A percentile compares a stretch with the other conserved stretches of the same genome.
These are phyloP conservation scores for Kandelia obovata DNA, from an alignment of 345 rosid species.

Conservation along the genomic window DNA sequence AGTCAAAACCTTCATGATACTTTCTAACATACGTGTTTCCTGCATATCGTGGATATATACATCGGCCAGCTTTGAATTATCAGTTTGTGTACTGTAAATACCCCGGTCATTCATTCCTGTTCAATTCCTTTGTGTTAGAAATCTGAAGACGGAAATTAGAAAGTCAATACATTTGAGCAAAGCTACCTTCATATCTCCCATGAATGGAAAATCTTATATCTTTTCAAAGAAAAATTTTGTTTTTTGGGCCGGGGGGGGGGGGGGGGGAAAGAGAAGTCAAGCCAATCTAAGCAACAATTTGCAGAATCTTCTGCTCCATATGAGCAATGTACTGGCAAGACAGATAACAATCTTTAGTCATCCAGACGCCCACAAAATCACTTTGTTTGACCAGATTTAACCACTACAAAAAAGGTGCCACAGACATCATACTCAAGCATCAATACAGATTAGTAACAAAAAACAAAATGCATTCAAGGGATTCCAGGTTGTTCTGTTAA, in stretches of 20 bases:
- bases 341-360: no score
- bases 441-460: no score
- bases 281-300: neutral
- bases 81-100: slow-evolving; percentile 1
- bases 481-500: neutral
- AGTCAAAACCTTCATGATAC: slow-evolving; percentile 38
- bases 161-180: slow-evolving; percentile 1
- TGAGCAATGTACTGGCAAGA: neutral
- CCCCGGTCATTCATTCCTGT: slow-evolving; percentile 17
- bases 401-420: no score
- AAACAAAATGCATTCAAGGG: no score
- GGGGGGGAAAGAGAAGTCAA: neutral
- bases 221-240: neutral
- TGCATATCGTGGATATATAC: slow-evolving; percentile 19
- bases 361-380: no score
- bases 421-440: no score
- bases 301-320: neutral
- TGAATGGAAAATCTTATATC: neutral
- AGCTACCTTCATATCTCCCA: neutral
- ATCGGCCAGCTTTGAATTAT: slow-evolving; percentile 12
- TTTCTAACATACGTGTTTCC: slow-evolving; percentile 40
- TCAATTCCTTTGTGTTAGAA: slow-evolving; percentile 16
- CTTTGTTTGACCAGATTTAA: no score
- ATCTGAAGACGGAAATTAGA: slow-evolving; percentile 8
- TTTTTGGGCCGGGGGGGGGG: no score